Base-by-base conservation (phyloP, 352 stramenopile genomes). In the Pythium apleroticum region DNA sequence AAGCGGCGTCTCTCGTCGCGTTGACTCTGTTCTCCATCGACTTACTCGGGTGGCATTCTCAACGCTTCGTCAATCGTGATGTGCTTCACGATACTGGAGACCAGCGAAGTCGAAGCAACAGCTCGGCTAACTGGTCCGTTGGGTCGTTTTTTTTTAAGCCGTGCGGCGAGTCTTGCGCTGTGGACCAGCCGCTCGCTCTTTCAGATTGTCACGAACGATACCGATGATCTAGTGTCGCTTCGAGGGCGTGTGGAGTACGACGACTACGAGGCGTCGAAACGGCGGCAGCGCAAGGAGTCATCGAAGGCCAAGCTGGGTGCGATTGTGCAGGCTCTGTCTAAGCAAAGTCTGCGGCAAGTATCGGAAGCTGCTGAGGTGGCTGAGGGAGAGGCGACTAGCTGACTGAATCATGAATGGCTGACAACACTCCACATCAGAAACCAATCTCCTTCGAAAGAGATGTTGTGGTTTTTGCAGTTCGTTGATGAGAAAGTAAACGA, bases 231-330 rank as follows among this genome's bases (percentile, higher is more conserved):
- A 8, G 14, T 68, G 19, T 10, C 64, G 0, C 9, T 68, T 1
- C 59, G 61, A 15, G 65, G 65, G 37, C 49, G 35, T 48, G 58
- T 72, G 28, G 58, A 68, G 57, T 61, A 48, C 53, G 65, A 60
- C 19, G 56, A 62, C 56, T 62, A 54, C 41, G n/a, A n/a, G n/a
- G n/a, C n/a, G n/a, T n/a, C n/a, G n/a, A n/a, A n/a, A n/a, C n/a
- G n/a, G n/a, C n/a, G n/a, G n/a, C n/a, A n/a, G n/a, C n/a, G n/a
- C n/a, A n/a, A n/a, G n/a, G 56, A 62, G 22, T 17, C 33, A 7
- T 19, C 35, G 24, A 19, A 30, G 25, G 30, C 9, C 9, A 33
- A 33, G 9, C 4, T 33, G 30, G 30, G 30, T 10, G 30, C 30
- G 9, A 33, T 33, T 9, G 30, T 33, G 4, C 30, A 33, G 9